Conservation (phyloP, 73 alveolate genomes). For the Uronychia setigera region DNA sequence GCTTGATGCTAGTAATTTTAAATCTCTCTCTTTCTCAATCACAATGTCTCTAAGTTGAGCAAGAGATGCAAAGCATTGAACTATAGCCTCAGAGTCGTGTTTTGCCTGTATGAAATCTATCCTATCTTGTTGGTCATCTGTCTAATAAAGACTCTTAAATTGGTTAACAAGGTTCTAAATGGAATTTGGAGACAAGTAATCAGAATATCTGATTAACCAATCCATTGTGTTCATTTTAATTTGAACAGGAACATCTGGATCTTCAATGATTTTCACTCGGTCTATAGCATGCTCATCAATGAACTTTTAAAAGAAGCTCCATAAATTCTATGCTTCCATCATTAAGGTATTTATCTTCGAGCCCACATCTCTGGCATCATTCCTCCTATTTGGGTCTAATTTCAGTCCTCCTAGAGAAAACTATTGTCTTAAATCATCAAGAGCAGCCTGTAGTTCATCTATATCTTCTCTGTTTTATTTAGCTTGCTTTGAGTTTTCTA, state of each 20-base stretch:
- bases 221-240: slow-evolving; percentile 69
- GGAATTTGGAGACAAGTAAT: slow-evolving; percentile 60
- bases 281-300: slow-evolving; percentile 60
- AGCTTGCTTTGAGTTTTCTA: not conserved
- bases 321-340: slow-evolving; percentile 47
- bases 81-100: slow-evolving; percentile 47
- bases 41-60: slow-evolving; percentile 19
- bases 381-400: not conserved
- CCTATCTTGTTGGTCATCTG: slow-evolving; percentile 15
- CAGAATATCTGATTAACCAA: slow-evolving; percentile 73
- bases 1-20: slow-evolving; percentile 5
- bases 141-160: slow-evolving; percentile 56
- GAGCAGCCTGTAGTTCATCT: not conserved
- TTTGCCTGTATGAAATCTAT: slow-evolving; percentile 28
- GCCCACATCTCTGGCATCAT: not conserved
- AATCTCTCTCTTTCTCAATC: slow-evolving; percentile 19
- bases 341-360: slow-evolving; percentile 15
- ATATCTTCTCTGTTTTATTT: not conserved
- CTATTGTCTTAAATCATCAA: not conserved
- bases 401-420: not conserved
- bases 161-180: slow-evolving; percentile 35
- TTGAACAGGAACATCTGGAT: slow-evolving; percentile 22
- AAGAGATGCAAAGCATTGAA: not conserved
- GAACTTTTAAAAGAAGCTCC: slow-evolving; percentile 65
- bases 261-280: slow-evolving; percentile 41